Evolutionary conservation across 2,329 filamentous ascomycete genomes (phyloP), one percentile per base, ranked within the genome.

Genomic region (Trichoderma guizhouense): DNA sequence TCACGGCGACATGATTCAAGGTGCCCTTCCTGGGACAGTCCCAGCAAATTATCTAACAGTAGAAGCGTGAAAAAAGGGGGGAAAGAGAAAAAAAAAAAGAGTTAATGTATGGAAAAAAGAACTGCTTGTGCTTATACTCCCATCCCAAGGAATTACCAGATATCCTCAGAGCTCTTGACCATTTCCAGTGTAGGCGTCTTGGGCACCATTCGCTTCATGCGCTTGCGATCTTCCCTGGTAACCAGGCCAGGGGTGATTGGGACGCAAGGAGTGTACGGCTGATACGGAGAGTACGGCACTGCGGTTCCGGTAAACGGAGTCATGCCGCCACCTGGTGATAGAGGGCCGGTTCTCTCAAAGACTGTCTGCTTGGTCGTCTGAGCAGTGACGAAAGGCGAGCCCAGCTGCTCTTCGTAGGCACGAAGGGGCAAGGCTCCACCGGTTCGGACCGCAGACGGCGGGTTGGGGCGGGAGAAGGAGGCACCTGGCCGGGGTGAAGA

Each of bases 241-340:
- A 93, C 89, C 61, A 95, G 82, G 24, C 88, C 89, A n/a, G 93
- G 92, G 34, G 93, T 94, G 63, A 95, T 88, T 1, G 93, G 93
- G 65, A 94, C 87, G 62, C 93, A 85, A 1, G 92, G 92, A 7
- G 91, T 92, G 78, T 91, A 93, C 0, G 93, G 93, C 83, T 95
- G 93, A 76, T 95, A 95, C 0, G 93, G 92, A 70, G 88, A 90
- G 80, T 95, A 95, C 2, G 92, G 92, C 26, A 90, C 87, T 1
- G 89, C 86, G 26, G 84, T 85, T 5, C 87, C 89, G 1, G 87
- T 89, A 79, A 84, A 88, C 0, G 92, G 92, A 3, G 89, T 91
- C 60, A 87, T 87, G 28, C 89, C 88, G 0, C 81, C 82, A 0
- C 81, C 82, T 3, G 90, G 89, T 3, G 88, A 88, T 71, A 88